Conservation (phyloP, 176 grass and related monocot genomes). For the Zea luxurians region DNA sequence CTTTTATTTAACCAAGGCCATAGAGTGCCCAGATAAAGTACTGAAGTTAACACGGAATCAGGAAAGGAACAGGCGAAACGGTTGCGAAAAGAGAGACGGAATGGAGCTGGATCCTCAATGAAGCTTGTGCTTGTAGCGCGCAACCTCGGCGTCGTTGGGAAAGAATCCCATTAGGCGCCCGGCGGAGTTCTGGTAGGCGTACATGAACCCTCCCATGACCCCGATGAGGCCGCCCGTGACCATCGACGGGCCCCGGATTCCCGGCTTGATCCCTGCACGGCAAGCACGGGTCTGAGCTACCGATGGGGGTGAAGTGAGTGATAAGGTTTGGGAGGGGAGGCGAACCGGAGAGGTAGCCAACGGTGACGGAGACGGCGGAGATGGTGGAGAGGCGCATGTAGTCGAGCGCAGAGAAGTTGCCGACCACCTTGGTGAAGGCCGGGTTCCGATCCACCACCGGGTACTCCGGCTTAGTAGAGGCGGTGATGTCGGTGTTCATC, state of each 20-base stretch:
- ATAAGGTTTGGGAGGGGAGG: background rate
- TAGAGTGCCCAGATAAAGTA: slow-evolving; percentile 32
- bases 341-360: slow-evolving; percentile 90
- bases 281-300: slow-evolving; percentile 11
- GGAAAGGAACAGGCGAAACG: slow-evolving; percentile 19
- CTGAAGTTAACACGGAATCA: slow-evolving; percentile 37
- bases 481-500: slow-evolving; percentile 98
- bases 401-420: slow-evolving; percentile 89
- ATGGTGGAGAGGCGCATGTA: slow-evolving; percentile 97
- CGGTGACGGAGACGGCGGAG: slow-evolving; percentile 88
- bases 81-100: slow-evolving; percentile 6
- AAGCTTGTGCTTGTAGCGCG: slow-evolving; percentile 62
- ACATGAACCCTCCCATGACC: slow-evolving; percentile 94
- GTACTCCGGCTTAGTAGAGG: slow-evolving; percentile 89
- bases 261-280: slow-evolving; percentile 85
- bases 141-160: slow-evolving; percentile 87
- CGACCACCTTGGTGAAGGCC: slow-evolving; percentile 86
- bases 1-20: slow-evolving; percentile 44
- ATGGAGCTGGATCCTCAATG: background rate
- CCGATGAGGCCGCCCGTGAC: slow-evolving; percentile 93
- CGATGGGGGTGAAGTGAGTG: background rate
- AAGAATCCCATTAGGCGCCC: slow-evolving; percentile 98
- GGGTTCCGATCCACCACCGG: slow-evolving; percentile 95
- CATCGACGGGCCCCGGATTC: slow-evolving; percentile 95
- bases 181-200: slow-evolving; percentile 96